Evolutionary conservation across 441 rosid species (phyloP).

Genomic region (Syzygium syzygioides): DNA sequence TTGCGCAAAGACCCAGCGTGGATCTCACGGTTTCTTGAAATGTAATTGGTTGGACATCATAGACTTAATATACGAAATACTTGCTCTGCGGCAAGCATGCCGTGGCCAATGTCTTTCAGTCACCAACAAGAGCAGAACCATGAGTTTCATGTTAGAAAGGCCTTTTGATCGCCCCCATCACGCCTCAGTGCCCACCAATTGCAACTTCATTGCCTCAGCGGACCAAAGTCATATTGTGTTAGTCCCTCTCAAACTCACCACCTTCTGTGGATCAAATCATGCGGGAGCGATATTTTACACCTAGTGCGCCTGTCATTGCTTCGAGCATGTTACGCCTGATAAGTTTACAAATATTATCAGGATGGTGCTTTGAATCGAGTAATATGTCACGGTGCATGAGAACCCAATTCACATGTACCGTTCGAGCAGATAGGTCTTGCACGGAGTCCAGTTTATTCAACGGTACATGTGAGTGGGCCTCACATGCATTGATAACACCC

Average conservation of each 20-base stretch:
- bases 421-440: neutral
- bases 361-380: neutral
- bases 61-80: neutral
- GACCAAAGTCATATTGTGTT: neutral
- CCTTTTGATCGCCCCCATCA: neutral
- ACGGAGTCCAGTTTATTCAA: neutral
- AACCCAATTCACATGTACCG: neutral
- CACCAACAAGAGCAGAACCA: neutral
- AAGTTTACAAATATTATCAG: neutral
- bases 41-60: neutral
- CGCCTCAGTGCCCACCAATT: neutral
- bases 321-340: neutral
- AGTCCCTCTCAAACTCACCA: neutral
- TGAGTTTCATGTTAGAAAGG: neutral
- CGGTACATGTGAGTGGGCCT: neutral
- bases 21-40: neutral
- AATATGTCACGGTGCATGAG: neutral
- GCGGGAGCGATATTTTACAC: neutral
- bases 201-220: neutral
- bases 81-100: neutral
- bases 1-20: accelerated
- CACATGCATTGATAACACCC: neutral
- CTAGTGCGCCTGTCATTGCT: neutral
- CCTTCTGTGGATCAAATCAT: neutral
- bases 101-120: neutral